These are phyloP conservation scores for Stentor roeselii DNA, from an alignment of 73 alveolate species.

Conservation along the genomic window DNA sequence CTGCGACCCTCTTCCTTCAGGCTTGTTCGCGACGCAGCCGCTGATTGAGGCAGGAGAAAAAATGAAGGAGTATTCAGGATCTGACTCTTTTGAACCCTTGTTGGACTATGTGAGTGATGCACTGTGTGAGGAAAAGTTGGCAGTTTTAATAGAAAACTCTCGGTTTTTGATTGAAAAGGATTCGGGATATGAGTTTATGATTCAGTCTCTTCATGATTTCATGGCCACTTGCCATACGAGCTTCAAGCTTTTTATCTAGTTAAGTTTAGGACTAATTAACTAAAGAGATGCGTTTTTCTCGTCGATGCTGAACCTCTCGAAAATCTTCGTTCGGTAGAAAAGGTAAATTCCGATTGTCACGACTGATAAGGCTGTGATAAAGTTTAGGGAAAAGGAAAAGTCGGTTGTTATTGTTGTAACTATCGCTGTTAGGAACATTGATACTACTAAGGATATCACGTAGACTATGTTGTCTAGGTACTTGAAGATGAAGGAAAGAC, in stretches of 20 bases:
- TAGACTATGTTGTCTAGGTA: constrained; percentile 23
- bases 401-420: neutral
- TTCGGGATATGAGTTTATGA: neutral
- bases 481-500: constrained; percentile 30
- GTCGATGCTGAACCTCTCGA: neutral
- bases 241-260: too few species aligned
- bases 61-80: neutral
- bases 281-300: too few species aligned
- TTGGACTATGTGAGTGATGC: neutral
- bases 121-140: neutral
- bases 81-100: neutral
- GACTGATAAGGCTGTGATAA: neutral
- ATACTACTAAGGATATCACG: constrained; percentile 25
- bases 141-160: neutral
- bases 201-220: neutral
- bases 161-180: neutral
- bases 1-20: neutral
- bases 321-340: neutral
- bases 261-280: too few species aligned
- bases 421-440: constrained; percentile 20
- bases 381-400: neutral
- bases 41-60: neutral
- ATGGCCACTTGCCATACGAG: constrained; percentile 1
- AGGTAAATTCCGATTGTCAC: constrained; percentile 15
- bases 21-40: neutral